These are phyloP conservation scores for Blepharisma stoltei DNA, from an alignment of 73 alveolate genomes.

Conservation along the genomic window DNA sequence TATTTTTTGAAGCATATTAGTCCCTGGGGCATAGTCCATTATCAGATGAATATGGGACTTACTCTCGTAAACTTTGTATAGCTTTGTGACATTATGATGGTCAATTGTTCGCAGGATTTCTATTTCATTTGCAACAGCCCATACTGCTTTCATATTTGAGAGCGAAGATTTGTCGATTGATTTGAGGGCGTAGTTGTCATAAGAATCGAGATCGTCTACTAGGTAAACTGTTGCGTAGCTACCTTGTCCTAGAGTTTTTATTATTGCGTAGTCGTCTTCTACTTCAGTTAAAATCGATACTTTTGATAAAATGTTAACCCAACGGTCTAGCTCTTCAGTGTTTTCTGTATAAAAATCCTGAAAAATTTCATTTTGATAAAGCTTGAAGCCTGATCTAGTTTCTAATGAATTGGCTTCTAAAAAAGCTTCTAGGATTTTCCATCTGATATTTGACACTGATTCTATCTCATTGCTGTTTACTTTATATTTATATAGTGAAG, in stretches of 20 bases:
- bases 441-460: neutral
- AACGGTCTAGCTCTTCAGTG: neutral
- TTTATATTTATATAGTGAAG: neutral
- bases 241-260: neutral
- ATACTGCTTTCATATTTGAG: neutral
- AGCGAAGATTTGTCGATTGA: neutral
- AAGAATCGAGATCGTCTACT: neutral
- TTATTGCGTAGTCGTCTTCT: constrained; percentile 4
- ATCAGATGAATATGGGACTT: neutral
- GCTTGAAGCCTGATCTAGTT: neutral
- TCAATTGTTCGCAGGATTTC: neutral
- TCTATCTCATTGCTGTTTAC: neutral
- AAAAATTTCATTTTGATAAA: neutral
- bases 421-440: constrained; percentile 11
- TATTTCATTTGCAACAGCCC: neutral
- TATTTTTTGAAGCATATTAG: neutral
- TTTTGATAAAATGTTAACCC: neutral
- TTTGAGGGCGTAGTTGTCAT: neutral
- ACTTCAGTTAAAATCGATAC: neutral
- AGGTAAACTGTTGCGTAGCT: neutral
- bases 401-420: neutral
- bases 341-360: neutral
- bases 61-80: neutral
- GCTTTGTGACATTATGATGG: neutral
- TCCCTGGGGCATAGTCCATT: neutral